A percentile compares a stretch with the other conserved stretches of the same genome.
These are phyloP conservation scores for Globisporangium radiosum DNA, from an alignment of 352 stramenopile genomes.

Conservation along the genomic window DNA sequence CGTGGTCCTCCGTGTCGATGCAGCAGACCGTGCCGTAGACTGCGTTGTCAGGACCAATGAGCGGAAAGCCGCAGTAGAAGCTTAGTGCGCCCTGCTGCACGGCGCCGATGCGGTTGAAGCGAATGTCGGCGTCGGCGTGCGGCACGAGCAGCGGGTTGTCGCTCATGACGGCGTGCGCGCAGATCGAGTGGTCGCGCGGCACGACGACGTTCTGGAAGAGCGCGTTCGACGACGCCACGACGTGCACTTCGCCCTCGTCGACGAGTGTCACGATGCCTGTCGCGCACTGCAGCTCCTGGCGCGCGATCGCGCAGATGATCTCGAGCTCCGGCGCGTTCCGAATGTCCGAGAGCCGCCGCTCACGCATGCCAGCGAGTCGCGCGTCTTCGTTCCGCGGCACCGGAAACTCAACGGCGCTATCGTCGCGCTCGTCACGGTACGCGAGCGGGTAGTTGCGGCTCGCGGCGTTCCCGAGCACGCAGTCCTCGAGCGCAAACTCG, in stretches of 20 bases:
- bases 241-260: slow-evolving; percentile 22
- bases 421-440: slow-evolving; percentile 13
- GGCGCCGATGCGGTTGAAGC: slow-evolving; percentile 34
- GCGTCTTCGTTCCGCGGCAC: slow-evolving; percentile 31
- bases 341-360: slow-evolving; percentile 29
- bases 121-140: slow-evolving; percentile 50
- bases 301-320: slow-evolving; percentile 52
- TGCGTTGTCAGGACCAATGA: slow-evolving; percentile 23
- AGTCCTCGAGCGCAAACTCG: slow-evolving; percentile 9
- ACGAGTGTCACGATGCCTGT: slow-evolving; percentile 45
- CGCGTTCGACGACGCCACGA: slow-evolving; percentile 37
- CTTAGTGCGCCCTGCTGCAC: slow-evolving; percentile 28
- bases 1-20: no score
- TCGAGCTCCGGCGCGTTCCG: slow-evolving; percentile 49
- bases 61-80: slow-evolving; percentile 67
- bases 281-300: slow-evolving; percentile 40
- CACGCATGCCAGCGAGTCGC: slow-evolving; percentile 29
- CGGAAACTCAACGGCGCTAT: slow-evolving; percentile 11
- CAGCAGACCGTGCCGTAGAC: slow-evolving; percentile 33
- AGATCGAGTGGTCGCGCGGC: slow-evolving; percentile 47
- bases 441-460: slow-evolving; percentile 33
- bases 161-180: slow-evolving; percentile 50
- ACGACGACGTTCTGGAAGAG: slow-evolving; percentile 20
- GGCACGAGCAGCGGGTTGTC: slow-evolving; percentile 44
- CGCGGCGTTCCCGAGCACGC: slow-evolving; percentile 17